Evolutionary conservation across 2,329 filamentous ascomycete genomes (phyloP).

Genomic region (Cryoendolithus antarcticus): DNA sequence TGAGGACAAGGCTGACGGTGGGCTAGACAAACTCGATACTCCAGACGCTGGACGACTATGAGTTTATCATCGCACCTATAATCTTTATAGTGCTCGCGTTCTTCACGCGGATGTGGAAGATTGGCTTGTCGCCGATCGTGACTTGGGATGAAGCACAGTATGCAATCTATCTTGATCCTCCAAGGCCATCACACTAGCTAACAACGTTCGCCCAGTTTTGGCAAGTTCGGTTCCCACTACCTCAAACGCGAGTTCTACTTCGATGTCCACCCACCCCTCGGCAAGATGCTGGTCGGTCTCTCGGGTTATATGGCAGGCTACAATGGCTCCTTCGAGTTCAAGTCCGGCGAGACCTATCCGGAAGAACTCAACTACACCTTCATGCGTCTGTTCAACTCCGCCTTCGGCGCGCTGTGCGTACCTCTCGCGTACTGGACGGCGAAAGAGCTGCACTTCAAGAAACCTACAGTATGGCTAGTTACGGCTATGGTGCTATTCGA

Average conservation of each 20-base stretch:
- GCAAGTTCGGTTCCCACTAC: slow-evolving; percentile 98
- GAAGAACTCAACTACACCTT: slow-evolving; percentile 92
- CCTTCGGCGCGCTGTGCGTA: slow-evolving; percentile 85
- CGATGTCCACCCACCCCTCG: slow-evolving; percentile 87
- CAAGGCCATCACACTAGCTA: background rate
- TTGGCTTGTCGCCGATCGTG: slow-evolving; percentile 57
- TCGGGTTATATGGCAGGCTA: slow-evolving; percentile 95
- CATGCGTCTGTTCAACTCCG: slow-evolving; percentile 95
- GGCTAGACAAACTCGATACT: slow-evolving; percentile 41
- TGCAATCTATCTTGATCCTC: slow-evolving; percentile 15
- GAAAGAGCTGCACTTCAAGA: slow-evolving; percentile 73
- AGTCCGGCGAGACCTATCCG: slow-evolving; percentile 92
- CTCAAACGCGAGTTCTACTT: slow-evolving; percentile 99
- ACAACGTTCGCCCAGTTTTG: slow-evolving; percentile 39
- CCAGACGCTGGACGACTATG: slow-evolving; percentile 49
- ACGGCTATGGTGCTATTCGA: slow-evolving; percentile 96
- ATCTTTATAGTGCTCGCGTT: slow-evolving; percentile 51
- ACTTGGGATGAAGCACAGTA: slow-evolving; percentile 70
- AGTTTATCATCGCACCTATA: slow-evolving; percentile 51
- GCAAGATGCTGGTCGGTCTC: slow-evolving; percentile 95
- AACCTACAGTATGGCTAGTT: slow-evolving; percentile 84
- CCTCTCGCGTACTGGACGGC: slow-evolving; percentile 93
- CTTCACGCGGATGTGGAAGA: slow-evolving; percentile 57
- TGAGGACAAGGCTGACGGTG: slow-evolving; percentile 8
- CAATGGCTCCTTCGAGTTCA: slow-evolving; percentile 99